Base-by-base conservation (phyloP, 2,329 filamentous ascomycete genomes). In the Fusarium nurragi region DNA sequence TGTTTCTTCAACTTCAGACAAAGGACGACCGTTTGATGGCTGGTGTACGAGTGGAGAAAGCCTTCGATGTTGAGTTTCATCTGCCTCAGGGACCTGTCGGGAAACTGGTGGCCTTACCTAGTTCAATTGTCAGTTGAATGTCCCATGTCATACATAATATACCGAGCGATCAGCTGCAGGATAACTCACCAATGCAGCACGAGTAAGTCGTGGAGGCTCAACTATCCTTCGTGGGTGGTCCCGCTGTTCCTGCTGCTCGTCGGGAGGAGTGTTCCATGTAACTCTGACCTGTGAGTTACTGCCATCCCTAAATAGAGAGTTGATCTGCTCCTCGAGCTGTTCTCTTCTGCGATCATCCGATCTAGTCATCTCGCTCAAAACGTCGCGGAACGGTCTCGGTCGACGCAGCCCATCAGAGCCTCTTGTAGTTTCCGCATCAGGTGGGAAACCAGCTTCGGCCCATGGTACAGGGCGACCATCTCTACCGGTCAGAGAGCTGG, bases 321-420 rank as follows among this genome's bases (percentile, higher is more conserved):
- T 69, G 47, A 76, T 65, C 19, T 70, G 70, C 32, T 75, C 72
- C 48, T 74, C 73, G 10, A 76, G 49, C 3, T 55, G 50, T 21
- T 73, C 72, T 28, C 68, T 66, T 48, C 69, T 69, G n/a, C 56
- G 62, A 22, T 67, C 60, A 22, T 71, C 69, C 21, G 52, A 58
- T 32, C 65, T 64, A 11, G 63, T 64, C 65, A 73, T 68, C 39
- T 70, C 73, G 45, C 71, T 68, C 32, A 74, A 28, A 16, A 70
- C 68, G 44, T 72, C 70, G 40, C 70, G 68, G 37, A 72, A 69
- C 9, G 69, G 65, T 37, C 70, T 59, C 8, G 54, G 34, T 18
- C 54, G 54, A 19, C 54, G 48, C 18, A 53, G 13, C 16, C 52
- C 53, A 44, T 52, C 47, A 34, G 56, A 60, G 16, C 45, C 61